Evolutionary conservation across 495 filamentous ascomycete genomes (phyloP).

Genomic region (Talaromyces ruber): DNA sequence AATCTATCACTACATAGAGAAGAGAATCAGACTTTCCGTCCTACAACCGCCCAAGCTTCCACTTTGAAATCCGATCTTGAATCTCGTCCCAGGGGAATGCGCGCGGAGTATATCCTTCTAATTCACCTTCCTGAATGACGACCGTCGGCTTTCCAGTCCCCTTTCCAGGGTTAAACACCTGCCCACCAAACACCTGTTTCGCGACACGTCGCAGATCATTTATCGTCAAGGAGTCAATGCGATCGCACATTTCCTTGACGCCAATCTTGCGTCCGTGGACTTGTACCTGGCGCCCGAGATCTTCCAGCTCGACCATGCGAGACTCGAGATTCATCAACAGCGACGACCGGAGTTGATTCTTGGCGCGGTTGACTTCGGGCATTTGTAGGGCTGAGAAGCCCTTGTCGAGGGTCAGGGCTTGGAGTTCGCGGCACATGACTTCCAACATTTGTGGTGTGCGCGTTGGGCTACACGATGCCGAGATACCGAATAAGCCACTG

Average conservation of each 20-base stretch:
- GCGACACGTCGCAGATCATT: conserved; percentile 83
- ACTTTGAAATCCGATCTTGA: conserved; percentile 71
- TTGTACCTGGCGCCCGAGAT: conserved; percentile 91
- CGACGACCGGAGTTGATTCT: conserved; percentile 89
- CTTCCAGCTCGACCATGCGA: conserved; percentile 97
- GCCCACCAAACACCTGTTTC: conserved; percentile 63
- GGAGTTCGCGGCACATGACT: conserved; percentile 85
- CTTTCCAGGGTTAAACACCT: conserved; percentile 62
- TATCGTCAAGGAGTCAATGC: conserved; percentile 76
- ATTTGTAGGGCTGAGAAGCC: conserved; percentile 61
- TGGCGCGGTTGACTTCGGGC: conserved; percentile 85
- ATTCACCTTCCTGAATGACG: conserved; percentile 70
- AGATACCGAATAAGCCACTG: conserved; percentile 89
- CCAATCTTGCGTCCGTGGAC: conserved; percentile 87
- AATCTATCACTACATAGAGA: not conserved
- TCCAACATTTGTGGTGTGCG: conserved; percentile 75
- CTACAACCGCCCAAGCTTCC: conserved; percentile 71
- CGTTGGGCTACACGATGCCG: conserved; percentile 70
- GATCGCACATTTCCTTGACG: conserved; percentile 83
- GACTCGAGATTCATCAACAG: conserved; percentile 97
- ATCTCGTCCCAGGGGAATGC: conserved; percentile 79
- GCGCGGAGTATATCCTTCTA: conserved; percentile 34
- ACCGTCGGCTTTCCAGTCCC: conserved; percentile 92
- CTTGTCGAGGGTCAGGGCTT: conserved; percentile 62
- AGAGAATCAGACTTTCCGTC: not conserved